Evolutionary conservation across 805 yeast species (phyloP), one percentile per base, ranked within the genome.

Genomic region (Ogataea nonfermentans): DNA sequence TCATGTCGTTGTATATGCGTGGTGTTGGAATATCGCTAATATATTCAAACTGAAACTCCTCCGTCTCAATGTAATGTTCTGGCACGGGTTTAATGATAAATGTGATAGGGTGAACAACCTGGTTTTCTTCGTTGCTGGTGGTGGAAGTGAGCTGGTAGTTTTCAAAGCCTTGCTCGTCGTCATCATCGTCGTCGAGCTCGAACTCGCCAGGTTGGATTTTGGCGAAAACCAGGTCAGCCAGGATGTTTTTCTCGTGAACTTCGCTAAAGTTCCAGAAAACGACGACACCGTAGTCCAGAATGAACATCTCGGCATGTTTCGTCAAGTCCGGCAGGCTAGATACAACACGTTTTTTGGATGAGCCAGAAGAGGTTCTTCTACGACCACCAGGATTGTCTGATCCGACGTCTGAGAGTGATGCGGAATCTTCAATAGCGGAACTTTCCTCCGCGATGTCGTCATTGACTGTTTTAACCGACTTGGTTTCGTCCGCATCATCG

Each of bases 261-360:
- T 89, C 96, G 2, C 91, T 79, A 52, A 93, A 89, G 56, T 93
- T 93, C 99, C 99, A 93, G 56, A 93, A 90, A 14, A 93, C 97
- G n/a, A 93, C 88, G 10, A 91, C 95, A 14, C 99, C 99, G 59
- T 93, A 93, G 37, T 79, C 81, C 58, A 91, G 79, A 10, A 93
- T 76, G 55, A 93, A 93, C 70, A 93, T 74, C 55, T 91, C 98
- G 0, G 96, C 91, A 57, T 81, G 86, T 47, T 76, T 77, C 3
- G 74, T 63, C 35, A 74, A 66, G 43, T 78, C 79, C 0, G 71
- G 65, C n/a, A 56, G 35, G 8, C 45, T 44, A 5, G 59, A 46
- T 6, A 31, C 39, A 16, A 31, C 31, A 35, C 45, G 49, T 28
- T 50, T 44, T 32, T 46, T 43, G 11, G 38, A 12, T 17, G 52